A percentile compares a stretch with the other conserved stretches of the same genome.
Conservation (phyloP, 1,284 basidiomycete species). For the Wallemia ichthyophaga region DNA sequence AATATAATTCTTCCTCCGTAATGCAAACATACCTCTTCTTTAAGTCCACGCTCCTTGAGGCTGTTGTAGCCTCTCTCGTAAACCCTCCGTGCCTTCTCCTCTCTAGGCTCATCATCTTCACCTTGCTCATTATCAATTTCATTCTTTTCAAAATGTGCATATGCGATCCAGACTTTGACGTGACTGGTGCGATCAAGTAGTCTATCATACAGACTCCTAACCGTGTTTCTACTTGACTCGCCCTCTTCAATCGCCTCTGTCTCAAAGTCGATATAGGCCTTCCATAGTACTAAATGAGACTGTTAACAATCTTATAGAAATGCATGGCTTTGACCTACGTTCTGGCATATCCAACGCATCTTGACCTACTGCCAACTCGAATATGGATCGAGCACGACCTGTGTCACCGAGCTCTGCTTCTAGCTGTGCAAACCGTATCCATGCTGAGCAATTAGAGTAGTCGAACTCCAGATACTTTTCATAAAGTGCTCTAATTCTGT, state of each 20-base stretch:
- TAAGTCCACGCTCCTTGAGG: slow-evolving; percentile 43
- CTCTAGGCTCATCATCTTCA: slow-evolving; percentile 26
- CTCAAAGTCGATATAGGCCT: slow-evolving; percentile 85
- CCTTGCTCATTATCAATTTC: slow-evolving; percentile 30
- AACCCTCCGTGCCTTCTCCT: slow-evolving; percentile 35
- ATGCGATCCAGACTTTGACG: slow-evolving; percentile 36
- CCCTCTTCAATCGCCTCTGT: slow-evolving; percentile 27
- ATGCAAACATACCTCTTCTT: slow-evolving; percentile 39
- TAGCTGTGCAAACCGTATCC: slow-evolving; percentile 92
- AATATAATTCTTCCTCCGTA: not conserved
- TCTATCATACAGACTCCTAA: slow-evolving; percentile 65
- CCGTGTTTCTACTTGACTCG: slow-evolving; percentile 63
- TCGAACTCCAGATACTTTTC: slow-evolving; percentile 88
- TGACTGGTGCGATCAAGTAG: slow-evolving; percentile 64
- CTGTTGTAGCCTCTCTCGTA: slow-evolving; percentile 66
- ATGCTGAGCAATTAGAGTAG: slow-evolving; percentile 59
- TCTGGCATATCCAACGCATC: slow-evolving; percentile 88
- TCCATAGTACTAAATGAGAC: slow-evolving; percentile 12
- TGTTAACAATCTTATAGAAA: too few relatives aligned
- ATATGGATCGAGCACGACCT: slow-evolving; percentile 71
- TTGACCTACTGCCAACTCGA: slow-evolving; percentile 79
- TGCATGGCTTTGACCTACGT: slow-evolving; percentile 46
- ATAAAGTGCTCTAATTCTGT: slow-evolving; percentile 68
- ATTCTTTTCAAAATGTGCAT: slow-evolving; percentile 18
- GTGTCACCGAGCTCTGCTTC: slow-evolving; percentile 78